Evolutionary conservation across 2,329 filamentous ascomycete genomes (phyloP), one percentile per base, ranked within the genome.

Genomic region (Arthrobotrys pseudoclavata): DNA sequence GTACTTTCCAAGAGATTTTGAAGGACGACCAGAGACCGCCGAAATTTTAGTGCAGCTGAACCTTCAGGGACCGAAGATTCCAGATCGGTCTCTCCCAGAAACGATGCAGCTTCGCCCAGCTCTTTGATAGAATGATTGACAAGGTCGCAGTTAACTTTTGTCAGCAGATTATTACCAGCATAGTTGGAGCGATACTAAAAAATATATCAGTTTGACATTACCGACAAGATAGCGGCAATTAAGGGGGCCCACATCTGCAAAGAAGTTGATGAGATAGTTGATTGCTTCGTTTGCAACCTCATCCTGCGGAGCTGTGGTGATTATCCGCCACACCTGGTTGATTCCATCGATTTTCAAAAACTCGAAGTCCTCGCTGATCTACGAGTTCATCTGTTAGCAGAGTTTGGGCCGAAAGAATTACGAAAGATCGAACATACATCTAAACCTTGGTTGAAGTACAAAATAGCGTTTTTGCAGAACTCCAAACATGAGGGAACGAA

Each of bases 301-400:
- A 42, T 87, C 85, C 42, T 88, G 85, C 4, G 89, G 89, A 1
- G 92, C 89, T 15, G 88, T 90, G 66, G 97, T 85, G 37, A 95
- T 89, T 80, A 97, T 89, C 24, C 89, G 89, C 94, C 94, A 97
- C n/a, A 97, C 85, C 71, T 94, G 88, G 80, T 96, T 91, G 50
- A 88, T 86, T 26, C 85, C 88, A 79, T 83, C 87, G 77, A 85
- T 87, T 79, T 87, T 85, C 29, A 88, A 82, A 10, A 86, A 84
- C n/a, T 86, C 84, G 6, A 78, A 53, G 13, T 75, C 31, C 5
- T 79, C 63, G 29, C 68, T 68, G 4, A 52, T 31, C 69, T 71
- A 29, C 0, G 7, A 42, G 26, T 9, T 9, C 37, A 7, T 69
- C 34, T 29, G 40, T 69, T 47, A 74, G 55, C 20, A 26, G n/a